These are phyloP conservation scores for Oxyria digyna DNA, from an alignment of 148 eudicot genomes.

Conservation along the genomic window DNA sequence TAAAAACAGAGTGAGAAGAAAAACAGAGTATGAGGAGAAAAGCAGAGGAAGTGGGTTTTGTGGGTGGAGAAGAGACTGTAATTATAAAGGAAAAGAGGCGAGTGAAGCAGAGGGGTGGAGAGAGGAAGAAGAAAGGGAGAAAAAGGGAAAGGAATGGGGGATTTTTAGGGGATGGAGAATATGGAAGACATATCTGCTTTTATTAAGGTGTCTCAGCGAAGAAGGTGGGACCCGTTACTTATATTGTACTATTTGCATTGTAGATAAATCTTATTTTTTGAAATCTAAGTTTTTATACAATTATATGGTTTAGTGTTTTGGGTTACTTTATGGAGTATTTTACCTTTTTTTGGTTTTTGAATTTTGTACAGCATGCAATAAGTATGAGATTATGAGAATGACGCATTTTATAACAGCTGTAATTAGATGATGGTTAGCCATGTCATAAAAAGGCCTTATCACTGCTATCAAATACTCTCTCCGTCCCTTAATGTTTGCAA, in stretches of 20 bases:
- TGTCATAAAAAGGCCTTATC: too few species aligned
- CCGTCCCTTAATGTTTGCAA: too few species aligned
- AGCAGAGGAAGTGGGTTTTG: background rate
- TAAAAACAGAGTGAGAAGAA: background rate
- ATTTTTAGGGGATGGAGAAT: constrained; percentile 8
- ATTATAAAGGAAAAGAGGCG: background rate
- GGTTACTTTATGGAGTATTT: too few species aligned
- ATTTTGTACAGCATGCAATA: too few species aligned
- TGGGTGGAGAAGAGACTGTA: background rate
- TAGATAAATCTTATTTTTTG: background rate
- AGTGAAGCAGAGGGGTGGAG: background rate
- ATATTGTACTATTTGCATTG: background rate
- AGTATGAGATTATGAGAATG: too few species aligned
- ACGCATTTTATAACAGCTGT: too few species aligned
- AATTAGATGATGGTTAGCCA: too few species aligned
- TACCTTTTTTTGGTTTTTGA: too few species aligned
- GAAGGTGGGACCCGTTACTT: background rate
- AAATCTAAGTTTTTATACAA: background rate
- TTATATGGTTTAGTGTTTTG: background rate
- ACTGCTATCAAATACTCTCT: too few species aligned
- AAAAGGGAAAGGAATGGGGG: background rate
- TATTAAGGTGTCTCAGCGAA: constrained; percentile 12
- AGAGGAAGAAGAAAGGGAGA: background rate
- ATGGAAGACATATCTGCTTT: constrained; percentile 16
- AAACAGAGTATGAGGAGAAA: background rate